Evolutionary conservation across 1,139 yeast genomes (phyloP), one percentile per base, ranked within the genome.

Genomic region (Saccharomyces hybrid): DNA sequence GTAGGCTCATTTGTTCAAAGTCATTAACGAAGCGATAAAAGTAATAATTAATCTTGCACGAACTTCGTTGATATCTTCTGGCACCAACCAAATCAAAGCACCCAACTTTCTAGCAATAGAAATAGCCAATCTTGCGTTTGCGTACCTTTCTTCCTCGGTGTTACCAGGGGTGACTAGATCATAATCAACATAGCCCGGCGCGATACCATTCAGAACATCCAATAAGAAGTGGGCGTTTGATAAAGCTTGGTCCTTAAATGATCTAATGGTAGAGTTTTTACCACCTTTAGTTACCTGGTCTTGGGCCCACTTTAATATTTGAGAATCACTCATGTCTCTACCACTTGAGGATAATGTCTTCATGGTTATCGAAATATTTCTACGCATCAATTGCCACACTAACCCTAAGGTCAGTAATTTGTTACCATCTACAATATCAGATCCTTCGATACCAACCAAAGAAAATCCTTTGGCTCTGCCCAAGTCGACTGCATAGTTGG

Each of bases 381-480:
- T 84, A 72, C 99, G 85, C 99, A 93, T 93, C 67, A 93, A 80
- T 76, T 93, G 99, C 99, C 99, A 93, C 44, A 93, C 98, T 58
- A 93, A 80, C n/a, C 95, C 99, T 64, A 95, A 79, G 0, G 96
- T 89, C 63, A 95, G 79, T 53, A 95, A 78, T 69, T 87, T 88
- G 68, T 86, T 86, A 62, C 98, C 98, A 71, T 93, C 99, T 50
- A 89, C 88, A 62, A 93, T 93, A 73, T 93, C 99, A 5, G 97
- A 89, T 52, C 99, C 99, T 72, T 93, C 99, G 61, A 93, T 95
- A 62, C 99, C 99, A 51, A 93, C 99, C 55, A 93, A 79, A 1
- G 98, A 90, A 72, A 95, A 93, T 54, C 85, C 83, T 70, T 88
- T 88, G 46, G 91, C 87, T 72, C 91, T 90, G 64, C 99, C 99